phyloP scores from a whole-genome alignment of 345 rosid species.

The Noccaea caerulescens region DNA sequence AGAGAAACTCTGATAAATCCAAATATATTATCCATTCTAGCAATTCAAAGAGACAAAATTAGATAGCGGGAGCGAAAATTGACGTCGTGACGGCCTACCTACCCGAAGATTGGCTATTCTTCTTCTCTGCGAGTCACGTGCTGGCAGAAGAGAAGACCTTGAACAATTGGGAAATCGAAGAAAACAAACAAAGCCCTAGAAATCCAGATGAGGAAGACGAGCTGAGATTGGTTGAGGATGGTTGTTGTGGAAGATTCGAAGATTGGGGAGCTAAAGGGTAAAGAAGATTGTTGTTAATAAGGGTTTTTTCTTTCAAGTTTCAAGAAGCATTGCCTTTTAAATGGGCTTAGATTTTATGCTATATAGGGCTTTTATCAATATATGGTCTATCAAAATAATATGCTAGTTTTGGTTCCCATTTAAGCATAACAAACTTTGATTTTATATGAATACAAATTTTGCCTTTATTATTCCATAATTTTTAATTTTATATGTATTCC shows the following conservation, averaged over 20 bases:
- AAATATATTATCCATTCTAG: background rate
- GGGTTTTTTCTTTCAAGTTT: constrained; percentile 17
- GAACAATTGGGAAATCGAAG: background rate
- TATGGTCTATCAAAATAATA: background rate
- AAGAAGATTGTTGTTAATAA: background rate
- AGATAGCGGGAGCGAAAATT: background rate
- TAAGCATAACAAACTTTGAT: background rate
- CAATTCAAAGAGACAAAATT: background rate
- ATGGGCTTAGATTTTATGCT: constrained; percentile 20
- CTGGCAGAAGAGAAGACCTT: background rate
- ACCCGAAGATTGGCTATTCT: constrained; percentile 18
- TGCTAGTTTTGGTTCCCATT: background rate
- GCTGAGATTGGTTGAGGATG: constrained; percentile 17
- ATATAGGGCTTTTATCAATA: background rate
- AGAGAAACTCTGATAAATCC: background rate
- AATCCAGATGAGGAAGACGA: constrained; percentile 25
- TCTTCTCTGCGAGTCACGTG: background rate
- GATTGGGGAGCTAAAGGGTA: background rate
- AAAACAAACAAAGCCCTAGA: constrained; percentile 22
- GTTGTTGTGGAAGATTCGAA: constrained; percentile 6
- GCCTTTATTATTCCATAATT: background rate
- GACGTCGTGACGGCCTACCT: background rate
- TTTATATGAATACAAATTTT: no score
- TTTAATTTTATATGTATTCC: no score
- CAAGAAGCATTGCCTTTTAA: background rate